phyloP scores from a whole-genome alignment of 2,329 filamentous ascomycete genomes.

The Trichoderma afroharzianum region DNA sequence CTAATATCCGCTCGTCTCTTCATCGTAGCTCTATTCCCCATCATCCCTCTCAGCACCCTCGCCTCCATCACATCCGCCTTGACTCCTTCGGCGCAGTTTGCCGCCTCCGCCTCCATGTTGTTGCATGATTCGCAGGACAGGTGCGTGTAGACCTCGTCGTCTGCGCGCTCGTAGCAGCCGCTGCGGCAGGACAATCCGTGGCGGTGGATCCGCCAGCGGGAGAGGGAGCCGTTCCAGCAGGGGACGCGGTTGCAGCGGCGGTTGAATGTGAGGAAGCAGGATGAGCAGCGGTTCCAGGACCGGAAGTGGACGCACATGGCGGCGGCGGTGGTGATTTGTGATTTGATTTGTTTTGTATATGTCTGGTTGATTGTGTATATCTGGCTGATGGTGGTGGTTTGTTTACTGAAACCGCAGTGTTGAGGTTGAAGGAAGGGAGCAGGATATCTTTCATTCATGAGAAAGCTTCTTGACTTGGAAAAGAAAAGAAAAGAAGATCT shows the following conservation, averaged over 20 bases:
- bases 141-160: constrained; percentile 16
- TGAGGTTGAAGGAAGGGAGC: not conserved
- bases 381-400: not conserved
- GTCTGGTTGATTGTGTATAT: too few relatives aligned
- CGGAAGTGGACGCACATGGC: constrained; percentile 22
- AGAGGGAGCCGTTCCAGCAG: constrained; percentile 22
- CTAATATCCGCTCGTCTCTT: not conserved
- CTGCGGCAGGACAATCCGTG: constrained; percentile 20
- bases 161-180: constrained; percentile 15
- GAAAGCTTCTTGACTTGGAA: not conserved
- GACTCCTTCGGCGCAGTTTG: not conserved
- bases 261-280: constrained; percentile 19
- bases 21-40: not conserved
- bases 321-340: not conserved
- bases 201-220: constrained; percentile 15
- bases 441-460: not conserved
- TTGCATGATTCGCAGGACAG: constrained; percentile 5
- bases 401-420: not conserved
- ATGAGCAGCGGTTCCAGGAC: constrained; percentile 20
- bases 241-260: constrained; percentile 20
- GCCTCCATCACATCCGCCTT: not conserved
- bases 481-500: not conserved
- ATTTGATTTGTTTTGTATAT: not conserved
- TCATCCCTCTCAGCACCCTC: not conserved
- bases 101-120: not conserved